phyloP scores from a whole-genome alignment of 2,329 filamentous ascomycete species.

The Fusarium penzigii region DNA sequence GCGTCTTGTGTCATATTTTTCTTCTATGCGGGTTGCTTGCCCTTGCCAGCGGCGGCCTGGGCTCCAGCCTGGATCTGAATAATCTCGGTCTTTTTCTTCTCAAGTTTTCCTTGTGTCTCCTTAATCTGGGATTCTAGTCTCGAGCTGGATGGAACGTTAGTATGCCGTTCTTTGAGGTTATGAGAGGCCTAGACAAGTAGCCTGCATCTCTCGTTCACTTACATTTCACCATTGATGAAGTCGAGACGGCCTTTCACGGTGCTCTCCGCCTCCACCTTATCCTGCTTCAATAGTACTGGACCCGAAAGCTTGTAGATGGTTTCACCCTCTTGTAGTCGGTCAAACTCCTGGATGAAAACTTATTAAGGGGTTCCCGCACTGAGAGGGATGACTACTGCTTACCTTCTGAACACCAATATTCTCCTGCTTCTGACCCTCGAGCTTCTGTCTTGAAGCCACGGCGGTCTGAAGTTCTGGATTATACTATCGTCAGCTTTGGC shows the following conservation, averaged over 20 bases:
- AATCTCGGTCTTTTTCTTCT: conserved; percentile 61
- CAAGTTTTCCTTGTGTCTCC: conserved; percentile 56
- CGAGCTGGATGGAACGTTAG: conserved; percentile 30
- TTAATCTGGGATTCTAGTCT: conserved; percentile 54
- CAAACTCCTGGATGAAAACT: conserved; percentile 68
- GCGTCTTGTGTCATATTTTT: conserved; percentile 6
- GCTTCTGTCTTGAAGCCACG: conserved; percentile 80
- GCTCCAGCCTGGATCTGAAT: conserved; percentile 55
- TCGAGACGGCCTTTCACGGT: conserved; percentile 89
- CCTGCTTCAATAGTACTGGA: conserved; percentile 91
- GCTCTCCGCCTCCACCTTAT: conserved; percentile 84
- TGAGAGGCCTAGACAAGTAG: too few relatives aligned
- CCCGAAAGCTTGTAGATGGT: conserved; percentile 96
- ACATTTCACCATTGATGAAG: conserved; percentile 95
- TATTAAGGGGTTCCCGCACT: conserved; percentile 10
- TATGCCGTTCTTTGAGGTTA: too few relatives aligned
- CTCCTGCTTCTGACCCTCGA: conserved; percentile 93
- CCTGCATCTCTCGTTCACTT: conserved; percentile 38
- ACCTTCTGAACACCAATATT: conserved; percentile 86
- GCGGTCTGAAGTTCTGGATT: conserved; percentile 74
- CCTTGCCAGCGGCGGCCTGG: conserved; percentile 43
- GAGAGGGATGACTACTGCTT: conserved; percentile 10
- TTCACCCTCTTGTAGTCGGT: conserved; percentile 73
- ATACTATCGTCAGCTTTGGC: conserved; percentile 7
- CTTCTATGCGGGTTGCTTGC: conserved; percentile 23